Conservation (phyloP, 139 green algal species). For the Closterium sp. region DNA sequence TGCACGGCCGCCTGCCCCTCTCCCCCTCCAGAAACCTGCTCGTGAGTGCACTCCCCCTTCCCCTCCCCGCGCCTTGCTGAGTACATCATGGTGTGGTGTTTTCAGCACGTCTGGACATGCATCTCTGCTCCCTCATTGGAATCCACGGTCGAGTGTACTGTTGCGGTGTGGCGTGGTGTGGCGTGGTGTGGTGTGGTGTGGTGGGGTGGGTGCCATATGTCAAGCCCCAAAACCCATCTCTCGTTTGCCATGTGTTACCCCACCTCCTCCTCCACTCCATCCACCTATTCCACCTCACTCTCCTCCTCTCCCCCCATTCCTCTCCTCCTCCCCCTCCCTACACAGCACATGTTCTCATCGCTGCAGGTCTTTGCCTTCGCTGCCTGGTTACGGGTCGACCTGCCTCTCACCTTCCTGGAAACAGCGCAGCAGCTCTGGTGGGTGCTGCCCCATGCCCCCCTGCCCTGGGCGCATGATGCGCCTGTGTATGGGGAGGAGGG, state of each 20-base stretch:
- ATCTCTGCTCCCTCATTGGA: too few species aligned
- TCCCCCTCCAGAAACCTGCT: neutral
- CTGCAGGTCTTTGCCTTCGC: neutral
- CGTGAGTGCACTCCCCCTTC: neutral
- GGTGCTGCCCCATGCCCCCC: neutral
- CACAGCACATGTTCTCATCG: neutral
- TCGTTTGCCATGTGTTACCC: neutral
- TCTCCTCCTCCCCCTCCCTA: neutral
- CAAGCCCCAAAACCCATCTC: neutral
- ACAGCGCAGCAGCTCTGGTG: neutral
- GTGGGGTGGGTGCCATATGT: neutral
- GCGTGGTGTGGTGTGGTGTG: too few species aligned
- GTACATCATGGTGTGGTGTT: too few species aligned
- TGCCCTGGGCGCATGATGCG: neutral
- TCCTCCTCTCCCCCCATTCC: neutral
- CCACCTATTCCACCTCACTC: neutral
- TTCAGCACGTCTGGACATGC: too few species aligned
- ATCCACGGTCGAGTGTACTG: too few species aligned
- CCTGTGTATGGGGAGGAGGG: neutral
- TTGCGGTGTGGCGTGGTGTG: too few species aligned
- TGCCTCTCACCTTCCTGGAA: neutral
- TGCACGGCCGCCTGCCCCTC: neutral
- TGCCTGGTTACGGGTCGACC: neutral
- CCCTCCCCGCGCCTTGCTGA: too few species aligned
- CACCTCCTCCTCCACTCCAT: neutral